Percentiles rank a stretch among this genome's conserved stretches.
Conservation (phyloP, 306 rosid species). For the Castanea sativa region DNA sequence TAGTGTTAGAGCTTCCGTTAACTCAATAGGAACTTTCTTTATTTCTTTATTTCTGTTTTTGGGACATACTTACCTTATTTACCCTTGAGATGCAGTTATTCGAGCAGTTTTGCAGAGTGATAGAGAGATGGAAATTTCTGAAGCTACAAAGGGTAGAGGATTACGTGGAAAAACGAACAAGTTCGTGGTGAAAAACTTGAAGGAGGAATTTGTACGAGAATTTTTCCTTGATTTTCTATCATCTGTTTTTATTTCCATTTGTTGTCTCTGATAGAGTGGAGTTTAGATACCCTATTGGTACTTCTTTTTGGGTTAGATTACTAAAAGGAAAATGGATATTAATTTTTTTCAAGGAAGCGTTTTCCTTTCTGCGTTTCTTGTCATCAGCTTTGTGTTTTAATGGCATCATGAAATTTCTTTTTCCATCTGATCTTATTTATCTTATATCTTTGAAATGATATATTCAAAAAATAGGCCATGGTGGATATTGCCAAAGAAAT, state of each 20-base stretch:
- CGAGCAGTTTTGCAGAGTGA: conserved; percentile 31
- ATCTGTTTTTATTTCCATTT: not conserved
- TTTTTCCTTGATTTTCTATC: not conserved
- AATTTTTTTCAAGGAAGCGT: not conserved
- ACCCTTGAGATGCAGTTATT: conserved; percentile 38
- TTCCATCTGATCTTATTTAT: not conserved
- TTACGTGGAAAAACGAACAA: conserved; percentile 76
- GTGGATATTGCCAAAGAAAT: conserved; percentile 90
- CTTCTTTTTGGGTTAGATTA: not conserved
- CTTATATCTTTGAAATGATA: not conserved
- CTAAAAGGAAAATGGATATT: not conserved
- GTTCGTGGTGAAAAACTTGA: conserved; percentile 40
- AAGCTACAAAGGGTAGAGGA: conserved; percentile 36
- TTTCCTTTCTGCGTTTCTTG: not conserved
- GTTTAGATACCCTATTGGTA: not conserved
- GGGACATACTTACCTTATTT: not conserved
- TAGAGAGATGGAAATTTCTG: conserved; percentile 32
- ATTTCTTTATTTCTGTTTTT: too few species aligned
- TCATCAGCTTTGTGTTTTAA: not conserved
- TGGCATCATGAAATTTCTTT: not conserved
- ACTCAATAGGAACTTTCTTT: too few species aligned
- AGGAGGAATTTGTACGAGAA: too few species aligned
- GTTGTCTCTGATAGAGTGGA: not conserved
- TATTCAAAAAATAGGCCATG: conserved; percentile 62
- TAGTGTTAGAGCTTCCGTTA: too few species aligned